A percentile compares a stretch with the other conserved stretches of the same genome.
These are phyloP conservation scores for Pinus taeda DNA, from an alignment of 75 land plant genomes.

Conservation along the genomic window DNA sequence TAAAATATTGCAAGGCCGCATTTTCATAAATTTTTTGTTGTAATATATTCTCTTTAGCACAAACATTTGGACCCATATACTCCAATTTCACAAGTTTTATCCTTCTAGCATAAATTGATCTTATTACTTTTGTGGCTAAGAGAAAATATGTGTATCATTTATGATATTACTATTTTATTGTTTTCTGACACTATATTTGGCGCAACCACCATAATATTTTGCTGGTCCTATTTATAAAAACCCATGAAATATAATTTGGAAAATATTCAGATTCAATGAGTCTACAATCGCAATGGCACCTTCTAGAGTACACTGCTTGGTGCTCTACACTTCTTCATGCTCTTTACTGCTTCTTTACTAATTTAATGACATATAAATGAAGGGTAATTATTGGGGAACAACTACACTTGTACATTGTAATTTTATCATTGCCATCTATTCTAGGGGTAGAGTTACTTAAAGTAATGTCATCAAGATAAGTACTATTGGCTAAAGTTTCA, in stretches of 20 bases:
- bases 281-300: constrained; percentile 60
- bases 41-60: constrained; percentile 2
- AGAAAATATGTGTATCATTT: constrained; percentile 35
- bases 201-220: constrained; percentile 42
- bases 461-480: no score
- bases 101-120: constrained; percentile 48
- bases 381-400: no score
- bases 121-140: constrained; percentile 18
- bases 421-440: no score
- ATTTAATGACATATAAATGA: no score
- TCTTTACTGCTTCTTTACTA: background rate
- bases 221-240: constrained; percentile 39
- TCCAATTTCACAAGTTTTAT: constrained; percentile 42
- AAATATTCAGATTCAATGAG: constrained; percentile 50
- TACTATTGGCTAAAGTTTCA: no score
- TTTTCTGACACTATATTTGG: constrained; percentile 10
- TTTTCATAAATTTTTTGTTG: constrained; percentile 7
- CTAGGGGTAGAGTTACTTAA: no score
- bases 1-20: constrained; percentile 20
- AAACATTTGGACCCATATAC: constrained; percentile 1
- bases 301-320: constrained; percentile 12
- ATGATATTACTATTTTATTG: constrained; percentile 22
- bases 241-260: constrained; percentile 65
- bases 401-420: no score
- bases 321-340: no score